Evolutionary conservation across 345 rosid genomes (phyloP), one percentile per base, ranked within the genome.

Genomic region (Microcos paniculata): DNA sequence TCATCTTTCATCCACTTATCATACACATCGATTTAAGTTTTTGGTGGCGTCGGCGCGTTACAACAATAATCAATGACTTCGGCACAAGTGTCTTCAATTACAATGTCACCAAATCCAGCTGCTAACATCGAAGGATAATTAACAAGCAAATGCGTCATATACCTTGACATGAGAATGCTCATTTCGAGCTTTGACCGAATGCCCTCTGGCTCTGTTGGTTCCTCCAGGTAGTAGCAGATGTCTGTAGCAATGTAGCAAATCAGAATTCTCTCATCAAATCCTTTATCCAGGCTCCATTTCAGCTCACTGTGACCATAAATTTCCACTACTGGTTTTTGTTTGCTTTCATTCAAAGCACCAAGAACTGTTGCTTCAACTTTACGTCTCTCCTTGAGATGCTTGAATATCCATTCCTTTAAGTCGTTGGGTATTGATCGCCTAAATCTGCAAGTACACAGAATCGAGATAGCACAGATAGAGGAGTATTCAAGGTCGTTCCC

Each of bases 331-430:
- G 14, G 14, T 59, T 6, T 59, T 59, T 59, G 64, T 59, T n/a
- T 59, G n/a, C 64, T 33, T 28, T 0, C 19, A 0, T 28, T 38
- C 2, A 3, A 14, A 4, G 64, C 6, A 0, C 15, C 64, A 59
- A 13, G 10, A 15, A 6, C n/a, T 59, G 38, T 59, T 59, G 40
- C 38, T 28, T 14, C 28, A 15, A 1, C 35, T 58, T 14, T 59
- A 15, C 5, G 38, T 28, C 38, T 59, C n/a, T 28, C 64, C n/a
- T 59, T 59, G 38, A 59, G 64, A 28, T 59, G 19, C 64, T 59
- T 59, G 64, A 59, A 59, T 28, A 59, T 59, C 38, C 64, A 59
- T 28, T 59, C n/a, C n/a, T 59, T 59, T 28, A 59, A 59, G 64
- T n/a, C 28, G 40, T 30, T 28, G 19, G 64, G 6, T 59, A 59